These are phyloP conservation scores for Amphirosellinia nigrospora DNA, from an alignment of 495 filamentous ascomycete species.

Conservation along the genomic window DNA sequence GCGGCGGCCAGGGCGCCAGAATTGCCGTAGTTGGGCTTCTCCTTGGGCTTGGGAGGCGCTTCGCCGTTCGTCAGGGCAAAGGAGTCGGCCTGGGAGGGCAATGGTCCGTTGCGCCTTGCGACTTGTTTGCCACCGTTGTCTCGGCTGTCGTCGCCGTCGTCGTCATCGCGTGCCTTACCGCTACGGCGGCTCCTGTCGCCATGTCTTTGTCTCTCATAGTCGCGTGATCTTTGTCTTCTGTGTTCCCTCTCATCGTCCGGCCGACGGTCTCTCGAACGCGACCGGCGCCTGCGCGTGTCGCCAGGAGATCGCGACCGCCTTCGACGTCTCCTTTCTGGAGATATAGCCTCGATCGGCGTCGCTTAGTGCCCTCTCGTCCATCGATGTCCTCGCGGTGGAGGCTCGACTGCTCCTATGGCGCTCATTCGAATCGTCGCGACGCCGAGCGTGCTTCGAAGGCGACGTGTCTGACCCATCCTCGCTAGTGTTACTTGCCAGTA, in stretches of 20 bases:
- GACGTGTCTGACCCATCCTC: slow-evolving; percentile 25
- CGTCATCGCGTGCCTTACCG: slow-evolving; percentile 29
- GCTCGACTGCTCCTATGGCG: slow-evolving; percentile 30
- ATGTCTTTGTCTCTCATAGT: slow-evolving; percentile 31
- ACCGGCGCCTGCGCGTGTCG: slow-evolving; percentile 38
- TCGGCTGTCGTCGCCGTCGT: slow-evolving; percentile 26
- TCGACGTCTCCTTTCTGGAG: slow-evolving; percentile 27
- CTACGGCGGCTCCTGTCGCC: slow-evolving; percentile 25
- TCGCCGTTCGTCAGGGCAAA: slow-evolving; percentile 62
- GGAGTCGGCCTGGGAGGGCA: slow-evolving; percentile 74
- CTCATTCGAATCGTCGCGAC: slow-evolving; percentile 29
- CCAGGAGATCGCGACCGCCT: slow-evolving; percentile 48
- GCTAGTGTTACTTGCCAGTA: background rate
- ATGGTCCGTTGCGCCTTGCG: slow-evolving; percentile 58
- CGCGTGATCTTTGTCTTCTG: slow-evolving; percentile 25
- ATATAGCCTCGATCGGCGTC: slow-evolving; percentile 38
- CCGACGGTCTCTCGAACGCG: slow-evolving; percentile 39
- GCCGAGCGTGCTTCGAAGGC: background rate
- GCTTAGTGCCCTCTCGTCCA: slow-evolving; percentile 30
- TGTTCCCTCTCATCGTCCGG: slow-evolving; percentile 28
- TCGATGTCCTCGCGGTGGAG: slow-evolving; percentile 32
- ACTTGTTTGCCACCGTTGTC: slow-evolving; percentile 32
- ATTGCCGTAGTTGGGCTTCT: slow-evolving; percentile 85
- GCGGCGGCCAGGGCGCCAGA: slow-evolving; percentile 86
- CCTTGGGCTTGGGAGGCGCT: slow-evolving; percentile 67